Conservation (phyloP, 2,329 filamentous ascomycete genomes). For the Xylariaceae sp. region DNA sequence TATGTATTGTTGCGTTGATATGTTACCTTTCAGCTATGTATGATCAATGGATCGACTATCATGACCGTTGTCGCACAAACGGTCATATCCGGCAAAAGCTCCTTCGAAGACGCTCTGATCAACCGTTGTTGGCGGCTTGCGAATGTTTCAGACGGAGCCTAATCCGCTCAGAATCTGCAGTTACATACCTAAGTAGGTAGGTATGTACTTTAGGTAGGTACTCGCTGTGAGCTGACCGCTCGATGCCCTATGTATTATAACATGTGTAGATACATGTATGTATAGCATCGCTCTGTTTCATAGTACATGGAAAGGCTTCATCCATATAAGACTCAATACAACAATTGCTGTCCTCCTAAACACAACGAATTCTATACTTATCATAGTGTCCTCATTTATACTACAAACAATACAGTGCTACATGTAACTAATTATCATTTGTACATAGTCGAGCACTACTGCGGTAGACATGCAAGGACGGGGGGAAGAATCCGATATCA, state of each 20-base stretch:
- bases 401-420: not conserved
- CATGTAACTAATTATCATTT: no score
- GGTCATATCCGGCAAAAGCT: not conserved
- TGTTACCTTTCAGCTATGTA: no score
- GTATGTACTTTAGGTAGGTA: no score
- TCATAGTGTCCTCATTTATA: not conserved
- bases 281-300: no score
- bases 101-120: slow-evolving; percentile 3
- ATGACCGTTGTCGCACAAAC: no score
- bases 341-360: not conserved
- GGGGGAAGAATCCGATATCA: not conserved
- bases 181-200: no score
- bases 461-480: not conserved
- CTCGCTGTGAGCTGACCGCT: not conserved
- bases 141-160: slow-evolving; percentile 19
- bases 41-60: no score
- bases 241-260: no score
- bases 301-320: no score
- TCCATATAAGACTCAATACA: no score
- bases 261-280: slow-evolving; percentile 11
- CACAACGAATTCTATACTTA: not conserved
- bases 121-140: slow-evolving; percentile 10
- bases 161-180: slow-evolving; percentile 14
- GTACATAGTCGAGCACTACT: not conserved
- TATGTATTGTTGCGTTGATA: no score